Conservation (phyloP, 2,329 filamentous ascomycete genomes). For the Nothomitra cinnamomea region DNA sequence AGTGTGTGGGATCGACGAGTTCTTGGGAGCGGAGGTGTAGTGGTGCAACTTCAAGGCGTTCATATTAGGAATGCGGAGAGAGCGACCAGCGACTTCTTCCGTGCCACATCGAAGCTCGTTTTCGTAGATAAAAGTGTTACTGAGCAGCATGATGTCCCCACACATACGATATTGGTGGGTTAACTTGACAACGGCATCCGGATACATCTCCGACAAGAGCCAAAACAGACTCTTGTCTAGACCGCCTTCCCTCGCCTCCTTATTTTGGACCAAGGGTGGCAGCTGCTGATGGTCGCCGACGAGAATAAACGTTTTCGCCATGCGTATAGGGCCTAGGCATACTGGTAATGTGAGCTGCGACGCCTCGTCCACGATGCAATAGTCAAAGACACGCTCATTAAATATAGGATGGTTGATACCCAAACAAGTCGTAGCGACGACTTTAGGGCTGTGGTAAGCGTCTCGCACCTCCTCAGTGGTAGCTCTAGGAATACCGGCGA, state of each 20-base stretch:
- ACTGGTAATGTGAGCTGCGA: constrained; percentile 95
- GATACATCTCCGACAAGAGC: constrained; percentile 74
- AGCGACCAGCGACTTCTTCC: constrained; percentile 50
- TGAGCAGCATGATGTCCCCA: constrained; percentile 86
- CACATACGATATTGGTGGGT: constrained; percentile 98
- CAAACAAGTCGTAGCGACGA: constrained; percentile 90
- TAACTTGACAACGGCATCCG: constrained; percentile 72
- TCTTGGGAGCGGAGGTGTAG: constrained; percentile 25
- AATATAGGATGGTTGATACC: constrained; percentile 84
- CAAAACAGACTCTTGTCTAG: constrained; percentile 91
- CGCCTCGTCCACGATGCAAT: constrained; percentile 95
- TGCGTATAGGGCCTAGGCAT: constrained; percentile 81
- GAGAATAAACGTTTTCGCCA: constrained; percentile 83
- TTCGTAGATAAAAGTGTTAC: constrained; percentile 85
- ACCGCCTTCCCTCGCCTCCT: constrained; percentile 68
- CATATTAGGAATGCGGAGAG: constrained; percentile 51
- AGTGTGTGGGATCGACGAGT: constrained; percentile 13
- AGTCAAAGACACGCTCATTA: constrained; percentile 79
- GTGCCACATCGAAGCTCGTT: constrained; percentile 82
- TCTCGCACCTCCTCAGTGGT: constrained; percentile 70
- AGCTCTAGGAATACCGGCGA: constrained; percentile 56
- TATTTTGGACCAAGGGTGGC: constrained; percentile 84
- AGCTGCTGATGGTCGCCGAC: constrained; percentile 96
- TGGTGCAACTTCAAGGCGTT: constrained; percentile 42
- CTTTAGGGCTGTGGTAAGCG: constrained; percentile 68